These are phyloP conservation scores for Chionographis japonica DNA, from an alignment of 106 monocot genomes.

Conservation along the genomic window DNA sequence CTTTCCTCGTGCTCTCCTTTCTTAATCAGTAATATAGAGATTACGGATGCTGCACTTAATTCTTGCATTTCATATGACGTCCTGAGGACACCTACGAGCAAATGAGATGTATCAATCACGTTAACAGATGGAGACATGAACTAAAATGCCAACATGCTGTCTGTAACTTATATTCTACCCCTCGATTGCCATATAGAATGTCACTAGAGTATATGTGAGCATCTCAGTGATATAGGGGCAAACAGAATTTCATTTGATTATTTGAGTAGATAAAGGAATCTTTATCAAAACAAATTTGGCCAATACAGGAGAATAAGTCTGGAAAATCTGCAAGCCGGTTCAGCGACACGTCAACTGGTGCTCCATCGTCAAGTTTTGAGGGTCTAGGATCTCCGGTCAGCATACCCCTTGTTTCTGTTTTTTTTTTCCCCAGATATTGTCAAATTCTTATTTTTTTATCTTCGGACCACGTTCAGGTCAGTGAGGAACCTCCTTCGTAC, in stretches of 20 bases:
- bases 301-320: slow-evolving; percentile 43
- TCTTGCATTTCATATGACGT: no score
- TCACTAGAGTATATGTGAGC: not conserved
- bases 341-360: slow-evolving; percentile 29
- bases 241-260: not conserved
- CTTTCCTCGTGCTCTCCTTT: no score
- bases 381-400: slow-evolving; percentile 49
- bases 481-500: slow-evolving; percentile 87
- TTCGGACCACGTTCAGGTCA: slow-evolving; percentile 38
- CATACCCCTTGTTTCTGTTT: not conserved
- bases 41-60: no score
- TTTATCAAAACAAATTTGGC: not conserved
- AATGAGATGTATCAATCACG: no score
- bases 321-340: slow-evolving; percentile 47
- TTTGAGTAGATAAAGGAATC: not conserved
- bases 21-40: no score
- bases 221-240: not conserved
- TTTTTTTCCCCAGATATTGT: not conserved
- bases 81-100: no score
- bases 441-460: slow-evolving; percentile 3
- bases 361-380: slow-evolving; percentile 37
- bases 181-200: not conserved
- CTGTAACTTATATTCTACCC: no score
- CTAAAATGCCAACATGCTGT: no score
- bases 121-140: no score